These are phyloP conservation scores for Stentor coeruleus DNA, from an alignment of 73 alveolate genomes.

Conservation along the genomic window DNA sequence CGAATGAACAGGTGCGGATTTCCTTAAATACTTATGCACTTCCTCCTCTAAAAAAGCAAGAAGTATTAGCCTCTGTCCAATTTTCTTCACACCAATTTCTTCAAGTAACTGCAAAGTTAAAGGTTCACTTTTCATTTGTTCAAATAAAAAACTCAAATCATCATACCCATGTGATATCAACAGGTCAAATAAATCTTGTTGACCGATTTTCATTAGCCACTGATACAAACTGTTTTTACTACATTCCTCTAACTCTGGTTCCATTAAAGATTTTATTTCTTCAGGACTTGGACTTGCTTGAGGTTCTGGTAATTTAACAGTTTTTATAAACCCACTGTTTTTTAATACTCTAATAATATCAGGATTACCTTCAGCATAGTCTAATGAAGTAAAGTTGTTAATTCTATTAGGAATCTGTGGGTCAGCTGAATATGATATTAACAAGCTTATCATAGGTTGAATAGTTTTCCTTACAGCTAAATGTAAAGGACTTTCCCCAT, in stretches of 20 bases:
- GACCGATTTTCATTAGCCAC: neutral
- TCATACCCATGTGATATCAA: conserved; percentile 1
- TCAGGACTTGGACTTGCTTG: neutral
- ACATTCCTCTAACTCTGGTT: neutral
- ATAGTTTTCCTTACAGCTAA: too few species aligned
- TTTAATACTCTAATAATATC: too few species aligned
- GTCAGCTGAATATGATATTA: too few species aligned
- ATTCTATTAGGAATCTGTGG: too few species aligned
- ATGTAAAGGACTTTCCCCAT: neutral
- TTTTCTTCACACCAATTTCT: neutral
- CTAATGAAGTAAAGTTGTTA: too few species aligned
- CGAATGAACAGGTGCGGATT: neutral
- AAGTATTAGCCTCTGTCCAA: neutral
- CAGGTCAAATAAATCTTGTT: neutral
- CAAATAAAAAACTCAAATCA: conserved; percentile 4
- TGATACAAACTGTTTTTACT: conserved; percentile 3
- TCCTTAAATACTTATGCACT: neutral
- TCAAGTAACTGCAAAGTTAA: neutral
- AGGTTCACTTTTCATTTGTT: conserved; percentile 18
- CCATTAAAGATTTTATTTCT: neutral
- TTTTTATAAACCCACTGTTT: neutral
- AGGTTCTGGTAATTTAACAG: neutral
- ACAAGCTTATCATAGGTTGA: too few species aligned
- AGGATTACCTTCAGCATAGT: too few species aligned
- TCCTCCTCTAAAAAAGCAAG: conserved; percentile 10